Conservation (phyloP, 1,139 yeast genomes). For the Candida frijolesensis region DNA sequence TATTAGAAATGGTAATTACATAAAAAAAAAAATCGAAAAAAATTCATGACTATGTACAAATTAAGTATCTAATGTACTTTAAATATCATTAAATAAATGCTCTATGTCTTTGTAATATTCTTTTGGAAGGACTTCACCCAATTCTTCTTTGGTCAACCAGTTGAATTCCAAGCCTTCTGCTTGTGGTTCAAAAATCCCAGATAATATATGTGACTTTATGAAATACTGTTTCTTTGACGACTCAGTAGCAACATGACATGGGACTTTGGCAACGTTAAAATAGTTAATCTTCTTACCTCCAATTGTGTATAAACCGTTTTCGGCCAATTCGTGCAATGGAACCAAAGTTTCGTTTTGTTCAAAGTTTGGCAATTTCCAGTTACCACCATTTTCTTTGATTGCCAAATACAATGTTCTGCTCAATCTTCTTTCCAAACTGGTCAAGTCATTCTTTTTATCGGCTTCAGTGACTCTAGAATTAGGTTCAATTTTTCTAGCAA, state of each 20-base stretch:
- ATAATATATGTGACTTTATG: conserved; percentile 84
- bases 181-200: conserved; percentile 75
- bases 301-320: conserved; percentile 64
- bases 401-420: conserved; percentile 79
- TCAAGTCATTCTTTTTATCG: conserved; percentile 60
- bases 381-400: conserved; percentile 47
- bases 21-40: not conserved
- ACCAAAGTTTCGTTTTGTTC: conserved; percentile 26
- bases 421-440: conserved; percentile 76
- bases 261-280: conserved; percentile 88
- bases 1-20: not conserved
- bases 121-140: conserved; percentile 53
- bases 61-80: conserved; percentile 12
- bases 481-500: conserved; percentile 70
- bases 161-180: conserved; percentile 44
- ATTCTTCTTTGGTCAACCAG: conserved; percentile 88
- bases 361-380: conserved; percentile 83
- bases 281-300: conserved; percentile 82
- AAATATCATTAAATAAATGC: conserved; percentile 54
- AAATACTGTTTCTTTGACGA: conserved; percentile 55
- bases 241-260: conserved; percentile 60
- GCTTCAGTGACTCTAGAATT: conserved; percentile 78
- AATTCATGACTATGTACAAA: conserved; percentile 9
- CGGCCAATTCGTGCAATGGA: conserved; percentile 75
- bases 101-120: conserved; percentile 58